Conservation (phyloP, 2,329 filamentous ascomycete species). For the Monilinia fructigena region DNA sequence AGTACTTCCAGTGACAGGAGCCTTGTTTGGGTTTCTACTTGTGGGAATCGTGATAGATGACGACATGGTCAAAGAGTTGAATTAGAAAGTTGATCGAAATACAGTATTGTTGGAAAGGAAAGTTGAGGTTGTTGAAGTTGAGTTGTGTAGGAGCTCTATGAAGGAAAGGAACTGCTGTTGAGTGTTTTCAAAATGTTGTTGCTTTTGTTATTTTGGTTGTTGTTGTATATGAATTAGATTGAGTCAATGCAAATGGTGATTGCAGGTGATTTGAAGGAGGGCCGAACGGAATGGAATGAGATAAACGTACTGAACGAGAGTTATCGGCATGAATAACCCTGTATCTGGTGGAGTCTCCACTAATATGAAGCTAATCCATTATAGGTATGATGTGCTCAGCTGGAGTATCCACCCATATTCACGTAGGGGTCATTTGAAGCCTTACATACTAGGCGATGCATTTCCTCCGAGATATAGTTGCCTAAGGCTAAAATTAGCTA, state of each 20-base stretch:
- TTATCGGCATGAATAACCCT: background rate
- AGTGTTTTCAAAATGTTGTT: background rate
- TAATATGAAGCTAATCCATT: background rate
- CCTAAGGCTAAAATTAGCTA: background rate
- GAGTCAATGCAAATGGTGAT: background rate
- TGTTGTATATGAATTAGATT: background rate
- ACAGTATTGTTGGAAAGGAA: background rate
- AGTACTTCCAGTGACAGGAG: constrained; percentile 41
- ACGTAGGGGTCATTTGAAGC: background rate
- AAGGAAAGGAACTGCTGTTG: background rate
- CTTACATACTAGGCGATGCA: background rate
- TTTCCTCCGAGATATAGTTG: background rate
- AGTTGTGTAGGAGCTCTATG: background rate
- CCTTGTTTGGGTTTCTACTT: constrained; percentile 45
- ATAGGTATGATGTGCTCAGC: background rate
- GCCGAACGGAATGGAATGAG: background rate
- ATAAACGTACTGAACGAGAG: background rate
- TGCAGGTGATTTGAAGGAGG: background rate
- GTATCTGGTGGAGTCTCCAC: background rate
- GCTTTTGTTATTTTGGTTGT: background rate
- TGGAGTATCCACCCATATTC: background rate
- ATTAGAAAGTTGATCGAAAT: background rate
- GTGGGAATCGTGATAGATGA: constrained; percentile 69
- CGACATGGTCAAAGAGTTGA: constrained; percentile 47
- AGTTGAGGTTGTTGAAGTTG: background rate